Percentiles rank a stretch among this genome's conserved stretches.
Evolutionary conservation across 306 rosid species (phyloP).

Genomic region (peach (Prunus persica)): DNA sequence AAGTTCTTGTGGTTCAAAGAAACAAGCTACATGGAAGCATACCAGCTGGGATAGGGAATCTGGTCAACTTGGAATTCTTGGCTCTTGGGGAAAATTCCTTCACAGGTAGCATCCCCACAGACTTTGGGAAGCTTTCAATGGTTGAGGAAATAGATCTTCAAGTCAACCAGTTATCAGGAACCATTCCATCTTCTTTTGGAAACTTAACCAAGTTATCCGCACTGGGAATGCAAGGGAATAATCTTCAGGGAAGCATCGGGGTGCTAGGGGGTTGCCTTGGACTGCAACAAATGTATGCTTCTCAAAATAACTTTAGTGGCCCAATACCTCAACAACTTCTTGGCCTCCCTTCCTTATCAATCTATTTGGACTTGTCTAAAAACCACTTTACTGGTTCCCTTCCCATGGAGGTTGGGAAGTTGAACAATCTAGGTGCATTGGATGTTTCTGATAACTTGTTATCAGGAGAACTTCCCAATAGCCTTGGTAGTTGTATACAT

Average conservation of each 20-base stretch:
- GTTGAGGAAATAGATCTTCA: not conserved
- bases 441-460: conserved; percentile 4
- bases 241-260: not conserved
- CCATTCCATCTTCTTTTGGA: not conserved
- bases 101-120: not conserved
- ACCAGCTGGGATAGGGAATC: not conserved
- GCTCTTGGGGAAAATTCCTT: not conserved
- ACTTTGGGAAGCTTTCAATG: not conserved
- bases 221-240: not conserved
- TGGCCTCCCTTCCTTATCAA: not conserved
- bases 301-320: not conserved
- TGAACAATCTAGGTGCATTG: not conserved
- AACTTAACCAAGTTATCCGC: not conserved
- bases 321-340: not conserved
- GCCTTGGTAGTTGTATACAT: not conserved
- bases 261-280: not conserved
- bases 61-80: not conserved
- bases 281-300: not conserved
- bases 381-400: not conserved
- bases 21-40: not conserved
- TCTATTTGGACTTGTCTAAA: not conserved
- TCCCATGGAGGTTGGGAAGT: not conserved
- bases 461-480: not conserved
- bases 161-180: not conserved
- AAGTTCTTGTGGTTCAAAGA: not conserved